Percentiles rank a stretch among this genome's conserved stretches.
Conservation (phyloP, 306 rosid genomes). For the Gillenia trifoliata region DNA sequence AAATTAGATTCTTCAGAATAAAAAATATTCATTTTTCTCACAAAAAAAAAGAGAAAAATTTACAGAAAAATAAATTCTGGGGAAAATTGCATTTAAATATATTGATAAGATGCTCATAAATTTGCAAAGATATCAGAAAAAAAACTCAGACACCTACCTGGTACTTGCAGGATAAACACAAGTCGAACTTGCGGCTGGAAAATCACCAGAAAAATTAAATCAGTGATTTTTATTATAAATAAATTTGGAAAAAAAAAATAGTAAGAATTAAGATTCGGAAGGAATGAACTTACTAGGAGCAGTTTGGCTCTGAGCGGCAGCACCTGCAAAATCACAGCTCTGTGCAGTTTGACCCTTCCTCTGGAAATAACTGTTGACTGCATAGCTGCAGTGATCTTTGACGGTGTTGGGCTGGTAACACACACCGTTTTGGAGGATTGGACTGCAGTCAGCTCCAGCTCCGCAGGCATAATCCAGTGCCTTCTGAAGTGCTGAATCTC, state of each 20-base stretch:
- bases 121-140: background rate
- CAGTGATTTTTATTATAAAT: slow-evolving; percentile 7
- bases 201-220: slow-evolving; percentile 3
- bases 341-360: slow-evolving; percentile 55
- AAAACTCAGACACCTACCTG: slow-evolving; percentile 41
- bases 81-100: background rate
- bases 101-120: background rate
- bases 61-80: background rate
- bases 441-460: slow-evolving; percentile 84
- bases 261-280: background rate
- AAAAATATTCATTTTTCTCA: too few relatives aligned
- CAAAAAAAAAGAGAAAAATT: background rate
- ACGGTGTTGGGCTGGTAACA: slow-evolving; percentile 83
- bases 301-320: slow-evolving; percentile 39
- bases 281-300: slow-evolving; percentile 47
- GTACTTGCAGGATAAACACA: slow-evolving; percentile 78
- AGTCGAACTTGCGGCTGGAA: slow-evolving; percentile 45
- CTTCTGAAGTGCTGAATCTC: slow-evolving; percentile 70
- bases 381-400: slow-evolving; percentile 83
- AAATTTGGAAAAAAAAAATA: background rate
- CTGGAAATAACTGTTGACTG: slow-evolving; percentile 90
- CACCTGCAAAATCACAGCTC: slow-evolving; percentile 77
- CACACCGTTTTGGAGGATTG: slow-evolving; percentile 55
- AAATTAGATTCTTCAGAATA: too few relatives aligned
- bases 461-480: slow-evolving; percentile 93